A percentile compares a stretch with the other conserved stretches of the same genome.
Evolutionary conservation across 2,329 filamentous ascomycete genomes (phyloP).

Genomic region (Tolypocladium inflatum): DNA sequence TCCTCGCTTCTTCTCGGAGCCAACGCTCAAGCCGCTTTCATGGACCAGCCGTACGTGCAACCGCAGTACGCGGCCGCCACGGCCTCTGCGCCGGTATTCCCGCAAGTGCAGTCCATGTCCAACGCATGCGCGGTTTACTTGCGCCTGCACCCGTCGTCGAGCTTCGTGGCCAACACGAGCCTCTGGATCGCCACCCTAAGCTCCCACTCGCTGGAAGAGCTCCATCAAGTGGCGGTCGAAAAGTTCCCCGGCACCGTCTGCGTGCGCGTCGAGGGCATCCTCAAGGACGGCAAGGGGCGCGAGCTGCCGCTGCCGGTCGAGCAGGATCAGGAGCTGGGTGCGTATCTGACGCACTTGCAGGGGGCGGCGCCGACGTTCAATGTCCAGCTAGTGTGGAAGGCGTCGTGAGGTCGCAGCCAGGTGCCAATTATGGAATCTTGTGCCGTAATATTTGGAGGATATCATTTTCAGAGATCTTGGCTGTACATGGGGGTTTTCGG

Average conservation of each 20-base stretch:
- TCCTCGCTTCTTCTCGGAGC: constrained; percentile 29
- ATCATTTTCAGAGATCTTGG: too few relatives aligned
- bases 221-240: constrained; percentile 50
- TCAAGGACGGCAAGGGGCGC: constrained; percentile 48
- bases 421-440: neutral
- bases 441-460: neutral
- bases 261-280: constrained; percentile 54
- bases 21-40: constrained; percentile 26
- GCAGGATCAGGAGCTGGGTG: constrained; percentile 60
- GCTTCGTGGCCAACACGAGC: constrained; percentile 36
- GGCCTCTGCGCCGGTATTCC: constrained; percentile 13
- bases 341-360: constrained; percentile 59
- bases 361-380: constrained; percentile 32
- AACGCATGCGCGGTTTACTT: constrained; percentile 52
- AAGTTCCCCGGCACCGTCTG: constrained; percentile 53
- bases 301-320: constrained; percentile 58
- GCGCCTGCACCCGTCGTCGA: constrained; percentile 57
- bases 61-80: constrained; percentile 16
- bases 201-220: constrained; percentile 47
- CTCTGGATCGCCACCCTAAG: constrained; percentile 60
- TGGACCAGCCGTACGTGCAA: constrained; percentile 20
- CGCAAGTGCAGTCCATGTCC: constrained; percentile 10
- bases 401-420: constrained; percentile 5
- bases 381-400: constrained; percentile 27
- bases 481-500: neutral